These are phyloP conservation scores for Penicillium thymicola DNA, from an alignment of 2,329 filamentous ascomycete species.

Conservation along the genomic window DNA sequence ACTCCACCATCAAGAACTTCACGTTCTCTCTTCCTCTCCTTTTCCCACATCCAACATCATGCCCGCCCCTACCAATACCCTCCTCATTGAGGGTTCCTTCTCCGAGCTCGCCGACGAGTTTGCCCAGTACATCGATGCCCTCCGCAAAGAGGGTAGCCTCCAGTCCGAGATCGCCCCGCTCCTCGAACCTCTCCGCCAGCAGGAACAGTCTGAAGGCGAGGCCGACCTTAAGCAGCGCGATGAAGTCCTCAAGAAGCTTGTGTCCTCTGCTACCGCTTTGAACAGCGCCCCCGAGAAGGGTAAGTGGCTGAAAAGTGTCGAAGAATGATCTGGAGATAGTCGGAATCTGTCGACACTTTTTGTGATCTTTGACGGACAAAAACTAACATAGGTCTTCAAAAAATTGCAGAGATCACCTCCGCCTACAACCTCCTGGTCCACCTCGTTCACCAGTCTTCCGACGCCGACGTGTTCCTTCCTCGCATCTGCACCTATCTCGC, in stretches of 20 bases:
- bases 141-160: conserved; percentile 63
- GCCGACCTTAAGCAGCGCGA: conserved; percentile 63
- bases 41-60: conserved; percentile 39
- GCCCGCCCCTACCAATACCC: conserved; percentile 60
- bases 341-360: conserved; percentile 8
- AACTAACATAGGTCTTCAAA: conserved; percentile 30
- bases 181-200: conserved; percentile 55
- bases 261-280: conserved; percentile 71
- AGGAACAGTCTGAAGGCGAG: conserved; percentile 51
- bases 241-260: conserved; percentile 84
- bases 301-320: conserved; percentile 29
- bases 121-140: conserved; percentile 84
- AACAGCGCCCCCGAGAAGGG: conserved; percentile 87
- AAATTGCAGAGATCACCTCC: conserved; percentile 72
- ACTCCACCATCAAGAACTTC: conserved; percentile 34
- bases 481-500: conserved; percentile 85
- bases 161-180: conserved; percentile 67
- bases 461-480: conserved; percentile 80
- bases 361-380: conserved; percentile 3
- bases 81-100: conserved; percentile 84
- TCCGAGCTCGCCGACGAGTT: conserved; percentile 92
- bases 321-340: conserved; percentile 15
- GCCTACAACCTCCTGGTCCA: conserved; percentile 97
- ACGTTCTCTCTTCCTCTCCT: conserved; percentile 18
- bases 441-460: conserved; percentile 81